Evolutionary conservation across 352 stramenopile genomes (phyloP).

Genomic region (Globisporangium echinulatum): DNA sequence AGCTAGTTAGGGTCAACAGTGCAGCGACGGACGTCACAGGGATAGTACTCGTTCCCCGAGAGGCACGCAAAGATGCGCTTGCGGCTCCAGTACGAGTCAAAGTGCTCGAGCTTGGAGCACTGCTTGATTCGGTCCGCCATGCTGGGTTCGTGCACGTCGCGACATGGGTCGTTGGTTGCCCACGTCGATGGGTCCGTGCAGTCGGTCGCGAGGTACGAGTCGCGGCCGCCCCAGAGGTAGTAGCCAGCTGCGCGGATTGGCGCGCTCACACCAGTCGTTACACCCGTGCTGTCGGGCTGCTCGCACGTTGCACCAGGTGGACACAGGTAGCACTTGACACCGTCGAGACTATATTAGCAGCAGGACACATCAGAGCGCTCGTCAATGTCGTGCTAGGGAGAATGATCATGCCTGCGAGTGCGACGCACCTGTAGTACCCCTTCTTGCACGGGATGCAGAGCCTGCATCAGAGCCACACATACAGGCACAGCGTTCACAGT

Average conservation of each 20-base stretch:
- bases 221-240: slow-evolving; percentile 34
- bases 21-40: slow-evolving; percentile 38
- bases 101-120: slow-evolving; percentile 30
- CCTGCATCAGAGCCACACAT: slow-evolving; percentile 13
- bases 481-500: background rate
- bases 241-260: slow-evolving; percentile 38
- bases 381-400: no score
- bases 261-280: slow-evolving; percentile 28
- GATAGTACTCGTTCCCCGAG: slow-evolving; percentile 50
- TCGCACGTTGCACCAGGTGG: slow-evolving; percentile 47
- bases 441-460: slow-evolving; percentile 52
- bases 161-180: slow-evolving; percentile 45
- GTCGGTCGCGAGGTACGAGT: slow-evolving; percentile 25
- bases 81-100: slow-evolving; percentile 49
- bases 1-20: background rate
- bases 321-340: slow-evolving; percentile 53
- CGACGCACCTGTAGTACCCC: slow-evolving; percentile 51
- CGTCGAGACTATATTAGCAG: slow-evolving; percentile 40
- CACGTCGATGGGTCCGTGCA: slow-evolving; percentile 37
- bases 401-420: background rate
- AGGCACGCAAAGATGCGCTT: slow-evolving; percentile 57
- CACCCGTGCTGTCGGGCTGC: slow-evolving; percentile 21
- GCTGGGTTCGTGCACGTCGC: slow-evolving; percentile 16
- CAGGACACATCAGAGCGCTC: background rate
- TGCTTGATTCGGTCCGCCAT: slow-evolving; percentile 34